Conservation (phyloP, 805 yeast species). For the Candida ovalis region DNA sequence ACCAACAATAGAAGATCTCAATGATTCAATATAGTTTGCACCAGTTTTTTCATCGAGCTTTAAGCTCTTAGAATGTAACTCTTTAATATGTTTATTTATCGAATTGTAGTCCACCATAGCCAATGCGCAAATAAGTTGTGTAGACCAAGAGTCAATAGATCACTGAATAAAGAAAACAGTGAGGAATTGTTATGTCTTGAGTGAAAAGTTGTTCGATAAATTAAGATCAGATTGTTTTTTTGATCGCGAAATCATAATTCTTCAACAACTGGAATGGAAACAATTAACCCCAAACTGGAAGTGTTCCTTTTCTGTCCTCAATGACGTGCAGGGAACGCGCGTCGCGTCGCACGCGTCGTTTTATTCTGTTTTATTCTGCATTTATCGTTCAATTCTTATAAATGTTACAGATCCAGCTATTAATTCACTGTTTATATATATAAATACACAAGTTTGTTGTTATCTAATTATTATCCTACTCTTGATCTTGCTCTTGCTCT, state of each 20-base stretch:
- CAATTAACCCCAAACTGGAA: background rate
- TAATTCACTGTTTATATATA: too few species aligned
- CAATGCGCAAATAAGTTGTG: too few species aligned
- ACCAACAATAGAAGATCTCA: conserved; percentile 41
- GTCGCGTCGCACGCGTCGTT: background rate
- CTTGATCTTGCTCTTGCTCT: background rate
- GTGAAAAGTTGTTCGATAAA: too few species aligned
- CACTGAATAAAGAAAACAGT: too few species aligned
- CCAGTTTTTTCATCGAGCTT: conserved; percentile 22
- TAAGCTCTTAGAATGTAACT: conserved; percentile 14
- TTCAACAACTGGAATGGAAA: too few species aligned
- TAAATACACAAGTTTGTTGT: background rate
- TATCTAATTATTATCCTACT: background rate
- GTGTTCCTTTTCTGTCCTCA: background rate
- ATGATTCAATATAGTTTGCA: conserved; percentile 13
- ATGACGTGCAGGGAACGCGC: background rate
- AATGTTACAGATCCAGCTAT: too few species aligned
- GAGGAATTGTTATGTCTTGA: too few species aligned
- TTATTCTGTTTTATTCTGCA: too few species aligned
- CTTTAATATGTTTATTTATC: conserved; percentile 27
- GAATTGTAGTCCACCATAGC: conserved; percentile 17
- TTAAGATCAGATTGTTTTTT: too few species aligned
- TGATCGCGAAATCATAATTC: too few species aligned
- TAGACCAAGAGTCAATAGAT: too few species aligned
- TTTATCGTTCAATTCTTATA: too few species aligned